Base-by-base conservation (phyloP, 139 green algal genomes). In the Chlorella sp. region DNA sequence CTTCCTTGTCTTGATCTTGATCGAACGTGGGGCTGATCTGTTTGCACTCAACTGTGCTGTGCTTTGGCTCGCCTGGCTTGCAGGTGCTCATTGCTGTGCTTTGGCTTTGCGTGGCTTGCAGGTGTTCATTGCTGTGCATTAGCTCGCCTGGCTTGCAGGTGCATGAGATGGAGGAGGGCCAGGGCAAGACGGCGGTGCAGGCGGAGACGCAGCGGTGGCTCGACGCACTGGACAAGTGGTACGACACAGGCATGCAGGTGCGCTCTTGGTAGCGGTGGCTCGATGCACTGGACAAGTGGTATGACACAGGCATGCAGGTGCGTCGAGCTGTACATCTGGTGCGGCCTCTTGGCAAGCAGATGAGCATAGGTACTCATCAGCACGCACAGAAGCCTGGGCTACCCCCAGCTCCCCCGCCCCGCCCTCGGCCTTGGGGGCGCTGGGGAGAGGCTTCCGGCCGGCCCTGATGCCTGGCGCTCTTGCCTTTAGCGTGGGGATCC, bases 251-350 rank as follows among this genome's bases (percentile, higher is more conserved):
- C 6, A 84, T 73, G 31, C 76, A 93, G 82, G 80, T 82, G 70
- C 55, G 77, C 22, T 31, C 2, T n/a, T 70, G 51, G 1, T 68
- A 74, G 4, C 84, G 82, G 3, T 82, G 93, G 35, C 82, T 92
- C 64, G 91, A 96, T 26, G 90, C 87, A 4, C 75, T 96, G 63
- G 87, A 86, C 33, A 62, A 83, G 3, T 68, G 74, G 17, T 90
- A 93, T 42, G 85, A 90, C 66, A 74, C 78, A 17, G 69, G 79
- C 6, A 84, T 73, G 31, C 76, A 93, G 82, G 80, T 82, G 70
- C 55, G 77, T n/a, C n/a, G 24, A 75, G 80, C 5, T 49, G 42
- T 24, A 55, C n/a, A n/a, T n/a, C n/a, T n/a, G n/a, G n/a, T n/a
- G n/a, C n/a, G n/a, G n/a, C n/a, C n/a, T n/a, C n/a, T n/a, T n/a